Evolutionary conservation across 495 filamentous ascomycete genomes (phyloP), one percentile per base, ranked within the genome.

Genomic region (Hypomontagnella monticulosa): DNA sequence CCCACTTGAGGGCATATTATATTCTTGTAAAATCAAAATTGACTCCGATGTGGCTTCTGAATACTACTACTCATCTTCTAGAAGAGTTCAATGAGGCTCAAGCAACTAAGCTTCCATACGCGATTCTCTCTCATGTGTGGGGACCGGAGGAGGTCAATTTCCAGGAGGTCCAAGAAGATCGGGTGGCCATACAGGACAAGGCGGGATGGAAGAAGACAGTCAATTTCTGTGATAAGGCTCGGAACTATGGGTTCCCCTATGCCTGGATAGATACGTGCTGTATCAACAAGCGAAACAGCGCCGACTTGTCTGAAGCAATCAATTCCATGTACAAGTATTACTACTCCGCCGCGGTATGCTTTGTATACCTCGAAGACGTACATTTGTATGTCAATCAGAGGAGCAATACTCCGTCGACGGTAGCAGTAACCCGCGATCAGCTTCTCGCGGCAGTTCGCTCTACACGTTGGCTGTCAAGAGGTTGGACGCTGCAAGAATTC

Each of bases 91-190:
- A 34, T 8, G 54, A 59, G 3, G 2, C 48, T 0, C 48, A 66
- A 34, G 23, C 27, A 2, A 2, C n/a, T 9, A 14, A 37, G 7
- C 11, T 4, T 42, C 27, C 49, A 19, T 76, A 76, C 53, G 74
- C 74, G 7, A 76, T 76, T 14, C 68, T 77, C 0, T 77, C 74
- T 1, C 75, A 77, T 33, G 57, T 58, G 0, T 77, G 75, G 75
- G 62, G 57, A 27, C 11, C 74, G 4, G 66, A 63, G 0, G 75
- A 77, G 51, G 61, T 76, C 3, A 66, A 59, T 4, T 63, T 72
- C 36, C 64, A 74, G 11, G 71, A 73, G 23, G 3, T 70, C 12
- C 44, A 23, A 23, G 55, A 48, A 4, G 10, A 9, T 9, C 41
- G 19, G 7, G 16, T 4, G n/a, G 27, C 30, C 4, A 36, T 63